Percentiles rank a stretch among this genome's conserved stretches.
These are phyloP conservation scores for Phylloporus scabripes DNA, from an alignment of 768 basidiomycete species.

Conservation along the genomic window DNA sequence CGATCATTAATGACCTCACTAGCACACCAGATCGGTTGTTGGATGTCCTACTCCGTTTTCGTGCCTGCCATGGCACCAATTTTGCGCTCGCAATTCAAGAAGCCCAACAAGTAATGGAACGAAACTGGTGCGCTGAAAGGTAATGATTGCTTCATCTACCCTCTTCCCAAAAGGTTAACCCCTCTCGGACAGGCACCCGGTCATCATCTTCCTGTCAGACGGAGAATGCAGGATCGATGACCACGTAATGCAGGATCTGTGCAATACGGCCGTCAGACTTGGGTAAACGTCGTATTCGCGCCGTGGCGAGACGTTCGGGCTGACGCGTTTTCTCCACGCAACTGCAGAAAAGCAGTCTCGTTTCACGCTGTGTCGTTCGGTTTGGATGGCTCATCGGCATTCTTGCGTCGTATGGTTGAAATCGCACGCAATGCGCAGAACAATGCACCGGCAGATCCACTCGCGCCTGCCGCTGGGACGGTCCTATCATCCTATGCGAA, in stretches of 20 bases:
- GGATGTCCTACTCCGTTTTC: conserved; percentile 30
- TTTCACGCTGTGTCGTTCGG: conserved; percentile 61
- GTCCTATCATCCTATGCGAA: conserved; percentile 44
- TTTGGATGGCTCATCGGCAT: conserved; percentile 14
- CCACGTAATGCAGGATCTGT: conserved; percentile 35
- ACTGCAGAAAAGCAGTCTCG: conserved; percentile 45
- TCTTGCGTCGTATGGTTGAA: conserved; percentile 45
- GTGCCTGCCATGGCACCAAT: conserved; percentile 37
- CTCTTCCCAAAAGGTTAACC: not conserved
- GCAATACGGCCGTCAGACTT: conserved; percentile 37
- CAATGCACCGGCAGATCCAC: conserved; percentile 37
- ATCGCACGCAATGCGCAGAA: conserved; percentile 47
- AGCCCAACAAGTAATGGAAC: conserved; percentile 37
- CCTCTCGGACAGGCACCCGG: conserved; percentile 11
- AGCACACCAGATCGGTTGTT: conserved; percentile 44
- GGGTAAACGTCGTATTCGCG: conserved; percentile 32
- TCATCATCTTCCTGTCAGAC: conserved; percentile 42
- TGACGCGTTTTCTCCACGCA: not conserved
- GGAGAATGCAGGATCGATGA: conserved; percentile 43
- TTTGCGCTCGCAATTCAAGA: conserved; percentile 36
- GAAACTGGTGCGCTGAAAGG: conserved; percentile 49
- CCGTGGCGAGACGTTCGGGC: not conserved
- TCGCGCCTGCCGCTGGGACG: conserved; percentile 27
- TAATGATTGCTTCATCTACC: conserved; percentile 4
- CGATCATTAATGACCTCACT: conserved; percentile 42